A percentile compares a stretch with the other conserved stretches of the same genome.
Evolutionary conservation across 2,329 filamentous ascomycete genomes (phyloP).

Genomic region (Curvularia sp.): DNA sequence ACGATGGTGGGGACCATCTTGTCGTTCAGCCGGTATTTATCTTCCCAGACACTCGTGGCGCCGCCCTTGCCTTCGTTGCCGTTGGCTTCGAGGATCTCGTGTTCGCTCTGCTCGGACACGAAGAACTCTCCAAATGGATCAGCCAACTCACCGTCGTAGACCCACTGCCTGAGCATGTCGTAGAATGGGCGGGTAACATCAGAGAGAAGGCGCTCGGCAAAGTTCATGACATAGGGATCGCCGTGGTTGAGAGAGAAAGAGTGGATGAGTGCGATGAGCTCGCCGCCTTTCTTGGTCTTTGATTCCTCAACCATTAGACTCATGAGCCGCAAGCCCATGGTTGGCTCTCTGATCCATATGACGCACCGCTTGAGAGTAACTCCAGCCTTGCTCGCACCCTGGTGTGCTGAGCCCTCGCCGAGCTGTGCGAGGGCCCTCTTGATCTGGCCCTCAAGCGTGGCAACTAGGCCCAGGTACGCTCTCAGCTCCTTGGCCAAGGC

Average conservation of each 20-base stretch:
- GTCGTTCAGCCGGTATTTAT: slow-evolving; percentile 88
- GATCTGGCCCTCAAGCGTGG: slow-evolving; percentile 91
- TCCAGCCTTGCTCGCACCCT: slow-evolving; percentile 80
- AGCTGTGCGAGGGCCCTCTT: slow-evolving; percentile 78
- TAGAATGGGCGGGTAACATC: slow-evolving; percentile 96
- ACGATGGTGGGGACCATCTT: slow-evolving; percentile 93
- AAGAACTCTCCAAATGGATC: slow-evolving; percentile 97
- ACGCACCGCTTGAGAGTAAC: slow-evolving; percentile 95
- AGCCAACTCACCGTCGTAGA: slow-evolving; percentile 97
- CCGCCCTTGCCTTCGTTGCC: slow-evolving; percentile 58
- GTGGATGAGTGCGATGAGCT: slow-evolving; percentile 93
- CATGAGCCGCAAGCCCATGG: slow-evolving; percentile 92
- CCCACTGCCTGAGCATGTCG: slow-evolving; percentile 94
- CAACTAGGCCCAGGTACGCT: slow-evolving; percentile 88
- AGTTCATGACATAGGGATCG: slow-evolving; percentile 90
- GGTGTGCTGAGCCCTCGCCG: slow-evolving; percentile 70
- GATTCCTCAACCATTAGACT: slow-evolving; percentile 93
- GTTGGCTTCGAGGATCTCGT: slow-evolving; percentile 51
- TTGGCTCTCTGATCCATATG: slow-evolving; percentile 96
- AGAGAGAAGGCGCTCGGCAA: slow-evolving; percentile 85
- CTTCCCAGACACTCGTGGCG: slow-evolving; percentile 94
- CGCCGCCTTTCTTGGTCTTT: slow-evolving; percentile 80
- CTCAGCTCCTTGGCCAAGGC: slow-evolving; percentile 85
- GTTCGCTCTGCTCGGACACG: slow-evolving; percentile 78
- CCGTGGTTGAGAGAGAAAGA: slow-evolving; percentile 92